phyloP scores from a whole-genome alignment of 345 rosid genomes.

The Hirschfeldia incana region DNA sequence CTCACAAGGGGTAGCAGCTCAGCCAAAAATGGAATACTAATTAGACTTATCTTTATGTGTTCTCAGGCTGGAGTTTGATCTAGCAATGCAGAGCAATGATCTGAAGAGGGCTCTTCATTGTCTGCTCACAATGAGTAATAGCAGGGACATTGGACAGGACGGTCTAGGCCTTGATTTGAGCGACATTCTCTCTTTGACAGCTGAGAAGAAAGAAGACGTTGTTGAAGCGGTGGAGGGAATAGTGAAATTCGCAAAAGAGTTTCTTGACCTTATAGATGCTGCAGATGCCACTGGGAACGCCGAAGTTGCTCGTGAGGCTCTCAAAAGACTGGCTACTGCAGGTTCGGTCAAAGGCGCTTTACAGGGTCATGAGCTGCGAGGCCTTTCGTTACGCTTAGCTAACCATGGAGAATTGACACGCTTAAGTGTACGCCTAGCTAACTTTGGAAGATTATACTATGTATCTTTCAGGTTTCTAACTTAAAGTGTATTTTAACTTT shows the following conservation, averaged over 20 bases:
- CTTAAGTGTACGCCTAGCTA: conserved; percentile 92
- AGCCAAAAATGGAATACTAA: too few species aligned
- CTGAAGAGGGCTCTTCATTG: conserved; percentile 98
- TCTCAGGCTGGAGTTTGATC: conserved; percentile 90
- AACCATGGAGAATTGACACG: conserved; percentile 96
- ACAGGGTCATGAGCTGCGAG: conserved; percentile 81
- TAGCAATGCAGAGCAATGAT: conserved; percentile 98
- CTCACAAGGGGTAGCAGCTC: too few species aligned
- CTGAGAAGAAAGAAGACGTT: conserved; percentile 84
- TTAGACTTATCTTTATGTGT: background rate
- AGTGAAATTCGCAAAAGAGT: conserved; percentile 86
- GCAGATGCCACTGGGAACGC: conserved; percentile 97
- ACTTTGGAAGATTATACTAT: conserved; percentile 40
- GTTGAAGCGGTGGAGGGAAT: conserved; percentile 96
- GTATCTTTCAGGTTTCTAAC: background rate
- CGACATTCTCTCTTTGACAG: conserved; percentile 78
- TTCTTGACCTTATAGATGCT: conserved; percentile 96
- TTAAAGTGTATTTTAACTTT: conserved; percentile 1
- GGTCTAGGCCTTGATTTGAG: conserved; percentile 68
- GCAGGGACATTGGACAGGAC: conserved; percentile 91
- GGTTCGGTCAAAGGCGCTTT: conserved; percentile 97
- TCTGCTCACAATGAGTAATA: conserved; percentile 96
- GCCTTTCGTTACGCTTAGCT: conserved; percentile 94
- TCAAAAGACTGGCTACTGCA: conserved; percentile 92
- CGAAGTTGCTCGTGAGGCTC: conserved; percentile 93